A percentile compares a stretch with the other conserved stretches of the same genome.
These are phyloP conservation scores for Starmerella sp. DNA, from an alignment of 805 yeast genomes.

Conservation along the genomic window DNA sequence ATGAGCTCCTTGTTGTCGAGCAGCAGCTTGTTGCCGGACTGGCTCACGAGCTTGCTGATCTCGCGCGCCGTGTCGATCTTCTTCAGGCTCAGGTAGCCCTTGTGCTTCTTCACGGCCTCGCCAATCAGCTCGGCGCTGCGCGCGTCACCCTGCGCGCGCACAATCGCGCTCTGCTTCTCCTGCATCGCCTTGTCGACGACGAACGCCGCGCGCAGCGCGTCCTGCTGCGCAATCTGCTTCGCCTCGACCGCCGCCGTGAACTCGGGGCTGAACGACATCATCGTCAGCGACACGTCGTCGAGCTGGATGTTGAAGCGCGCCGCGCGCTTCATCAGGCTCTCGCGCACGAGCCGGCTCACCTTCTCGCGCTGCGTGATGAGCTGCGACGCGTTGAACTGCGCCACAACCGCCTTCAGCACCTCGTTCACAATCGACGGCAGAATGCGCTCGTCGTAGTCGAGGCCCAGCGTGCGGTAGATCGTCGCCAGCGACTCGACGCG, in stretches of 20 bases:
- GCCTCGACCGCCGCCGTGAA: conserved; percentile 97
- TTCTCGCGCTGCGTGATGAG: conserved; percentile 97
- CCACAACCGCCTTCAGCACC: conserved; percentile 91
- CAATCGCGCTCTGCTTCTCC: conserved; percentile 94
- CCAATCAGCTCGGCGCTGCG: conserved; percentile 95
- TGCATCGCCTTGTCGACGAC: conserved; percentile 94
- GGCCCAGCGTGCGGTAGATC: conserved; percentile 84
- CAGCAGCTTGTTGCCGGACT: conserved; percentile 82
- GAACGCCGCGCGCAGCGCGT: conserved; percentile 96
- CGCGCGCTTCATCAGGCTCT: conserved; percentile 83
- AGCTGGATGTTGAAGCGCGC: conserved; percentile 71
- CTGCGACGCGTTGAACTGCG: conserved; percentile 97
- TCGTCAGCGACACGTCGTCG: conserved; percentile 94
- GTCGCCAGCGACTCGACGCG: conserved; percentile 64
- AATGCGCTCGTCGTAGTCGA: conserved; percentile 92
- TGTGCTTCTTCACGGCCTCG: conserved; percentile 94
- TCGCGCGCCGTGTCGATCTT: conserved; percentile 95
- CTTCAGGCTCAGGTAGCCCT: conserved; percentile 91
- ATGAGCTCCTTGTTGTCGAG: conserved; percentile 86
- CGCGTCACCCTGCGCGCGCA: conserved; percentile 97
- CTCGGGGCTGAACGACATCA: conserved; percentile 95
- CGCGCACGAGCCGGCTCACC: conserved; percentile 83
- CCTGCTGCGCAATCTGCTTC: conserved; percentile 98
- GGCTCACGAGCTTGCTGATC: conserved; percentile 73
- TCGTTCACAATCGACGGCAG: conserved; percentile 97